phyloP scores from a whole-genome alignment of 2,329 filamentous ascomycete species.

The Endocalyx cinctus region DNA sequence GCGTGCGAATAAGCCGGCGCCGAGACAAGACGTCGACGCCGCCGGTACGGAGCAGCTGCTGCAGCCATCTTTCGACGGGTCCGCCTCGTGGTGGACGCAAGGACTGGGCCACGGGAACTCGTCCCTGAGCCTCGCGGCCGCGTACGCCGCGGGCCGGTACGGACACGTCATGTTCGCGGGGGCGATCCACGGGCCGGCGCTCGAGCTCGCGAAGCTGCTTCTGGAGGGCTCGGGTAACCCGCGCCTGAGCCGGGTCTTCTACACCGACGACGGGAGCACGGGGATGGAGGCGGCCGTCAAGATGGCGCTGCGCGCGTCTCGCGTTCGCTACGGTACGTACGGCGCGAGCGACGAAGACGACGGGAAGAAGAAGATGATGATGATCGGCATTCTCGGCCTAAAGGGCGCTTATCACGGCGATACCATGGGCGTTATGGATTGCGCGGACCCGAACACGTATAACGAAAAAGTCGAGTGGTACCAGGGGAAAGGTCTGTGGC shows the following conservation, averaged over 20 bases:
- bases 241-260: conserved; percentile 69
- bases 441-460: conserved; percentile 69
- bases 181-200: conserved; percentile 72
- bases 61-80: conserved; percentile 71
- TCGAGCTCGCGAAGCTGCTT: conserved; percentile 63
- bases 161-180: conserved; percentile 87
- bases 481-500: conserved; percentile 71
- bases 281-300: conserved; percentile 81
- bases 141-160: conserved; percentile 77
- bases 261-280: conserved; percentile 78
- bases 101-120: conserved; percentile 78
- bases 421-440: conserved; percentile 86
- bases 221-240: conserved; percentile 57
- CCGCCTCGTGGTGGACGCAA: conserved; percentile 90
- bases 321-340: conserved; percentile 56
- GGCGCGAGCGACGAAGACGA: no score
- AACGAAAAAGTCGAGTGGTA: conserved; percentile 90
- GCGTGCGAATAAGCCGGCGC: neutral
- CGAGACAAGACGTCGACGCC: neutral
- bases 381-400: conserved; percentile 68
- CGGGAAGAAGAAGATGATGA: no score
- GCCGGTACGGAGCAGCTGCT: conserved; percentile 34
- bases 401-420: conserved; percentile 84
- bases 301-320: conserved; percentile 71
- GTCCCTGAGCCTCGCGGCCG: conserved; percentile 65